These are phyloP conservation scores for Serendipita sp. DNA, from an alignment of 768 basidiomycete species.

Conservation along the genomic window DNA sequence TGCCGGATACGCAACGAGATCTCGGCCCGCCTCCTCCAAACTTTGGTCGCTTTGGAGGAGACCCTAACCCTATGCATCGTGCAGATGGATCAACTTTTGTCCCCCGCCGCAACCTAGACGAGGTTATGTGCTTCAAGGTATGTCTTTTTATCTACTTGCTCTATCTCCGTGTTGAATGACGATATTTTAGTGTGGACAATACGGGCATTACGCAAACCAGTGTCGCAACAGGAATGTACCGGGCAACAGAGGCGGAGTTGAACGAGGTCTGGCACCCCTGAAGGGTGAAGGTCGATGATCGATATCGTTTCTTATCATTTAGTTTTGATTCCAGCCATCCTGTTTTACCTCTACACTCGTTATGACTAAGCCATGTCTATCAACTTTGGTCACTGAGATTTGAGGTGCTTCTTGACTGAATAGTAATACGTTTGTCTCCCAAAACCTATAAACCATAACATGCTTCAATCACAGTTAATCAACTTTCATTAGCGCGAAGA, in stretches of 20 bases:
- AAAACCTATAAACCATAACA: constrained; percentile 41
- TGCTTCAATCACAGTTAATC: constrained; percentile 19
- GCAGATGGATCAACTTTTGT: constrained; percentile 23
- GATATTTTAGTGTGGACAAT: constrained; percentile 57
- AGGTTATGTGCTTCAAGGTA: constrained; percentile 80
- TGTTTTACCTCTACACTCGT: background rate
- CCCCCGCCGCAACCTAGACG: constrained; percentile 58
- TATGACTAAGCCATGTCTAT: background rate
- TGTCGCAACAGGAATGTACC: constrained; percentile 84
- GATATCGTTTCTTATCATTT: background rate
- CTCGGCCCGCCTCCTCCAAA: constrained; percentile 86
- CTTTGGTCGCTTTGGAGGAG: constrained; percentile 40
- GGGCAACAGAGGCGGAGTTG: constrained; percentile 74
- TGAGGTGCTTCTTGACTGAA: background rate
- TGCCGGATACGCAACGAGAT: constrained; percentile 57
- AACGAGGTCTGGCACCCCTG: constrained; percentile 22
- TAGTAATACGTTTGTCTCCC: constrained; percentile 27
- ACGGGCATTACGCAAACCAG: constrained; percentile 90
- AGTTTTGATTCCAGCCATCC: background rate
- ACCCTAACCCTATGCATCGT: constrained; percentile 19
- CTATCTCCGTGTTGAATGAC: constrained; percentile 1
- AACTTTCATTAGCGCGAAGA: background rate
- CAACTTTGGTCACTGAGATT: too few relatives aligned
- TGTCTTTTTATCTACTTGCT: constrained; percentile 7
- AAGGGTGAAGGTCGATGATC: background rate